Conservation (phyloP, 257 asterid genomes). For the Eustoma russellianum region DNA sequence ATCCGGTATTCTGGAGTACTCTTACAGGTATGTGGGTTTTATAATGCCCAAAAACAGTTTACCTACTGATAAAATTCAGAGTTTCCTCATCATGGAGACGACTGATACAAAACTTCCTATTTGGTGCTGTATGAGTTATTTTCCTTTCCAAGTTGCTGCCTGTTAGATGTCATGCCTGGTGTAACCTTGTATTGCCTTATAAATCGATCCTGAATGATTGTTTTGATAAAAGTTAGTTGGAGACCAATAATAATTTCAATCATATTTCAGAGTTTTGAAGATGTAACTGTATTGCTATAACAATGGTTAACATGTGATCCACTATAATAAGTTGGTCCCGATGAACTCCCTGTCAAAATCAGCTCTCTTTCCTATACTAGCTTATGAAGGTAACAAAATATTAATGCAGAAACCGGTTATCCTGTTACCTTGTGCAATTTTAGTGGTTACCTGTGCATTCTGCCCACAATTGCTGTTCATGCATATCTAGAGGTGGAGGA, state of each 20-base stretch:
- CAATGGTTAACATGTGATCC: neutral
- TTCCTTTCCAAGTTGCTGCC: neutral
- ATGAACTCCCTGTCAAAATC: neutral
- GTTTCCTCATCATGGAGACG: neutral
- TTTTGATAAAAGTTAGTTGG: no score
- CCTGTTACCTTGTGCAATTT: no score
- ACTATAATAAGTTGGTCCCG: neutral
- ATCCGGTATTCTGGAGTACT: constrained; percentile 69
- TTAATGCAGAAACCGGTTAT: neutral
- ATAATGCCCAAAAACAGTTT: constrained; percentile 4
- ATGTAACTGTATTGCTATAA: neutral
- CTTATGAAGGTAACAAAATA: neutral
- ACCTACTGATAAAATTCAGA: constrained; percentile 4
- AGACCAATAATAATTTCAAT: no score
- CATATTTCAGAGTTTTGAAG: no score
- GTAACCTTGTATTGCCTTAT: no score
- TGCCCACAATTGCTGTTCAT: neutral
- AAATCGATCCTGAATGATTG: no score
- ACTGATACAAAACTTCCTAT: neutral
- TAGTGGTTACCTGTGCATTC: no score
- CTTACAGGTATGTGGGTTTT: constrained; percentile 57
- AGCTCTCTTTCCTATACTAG: neutral
- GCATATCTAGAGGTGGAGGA: neutral
- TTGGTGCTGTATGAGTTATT: neutral
- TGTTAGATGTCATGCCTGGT: neutral